Base-by-base conservation (phyloP, 345 rosid species). In the Brassica nigra region DNA sequence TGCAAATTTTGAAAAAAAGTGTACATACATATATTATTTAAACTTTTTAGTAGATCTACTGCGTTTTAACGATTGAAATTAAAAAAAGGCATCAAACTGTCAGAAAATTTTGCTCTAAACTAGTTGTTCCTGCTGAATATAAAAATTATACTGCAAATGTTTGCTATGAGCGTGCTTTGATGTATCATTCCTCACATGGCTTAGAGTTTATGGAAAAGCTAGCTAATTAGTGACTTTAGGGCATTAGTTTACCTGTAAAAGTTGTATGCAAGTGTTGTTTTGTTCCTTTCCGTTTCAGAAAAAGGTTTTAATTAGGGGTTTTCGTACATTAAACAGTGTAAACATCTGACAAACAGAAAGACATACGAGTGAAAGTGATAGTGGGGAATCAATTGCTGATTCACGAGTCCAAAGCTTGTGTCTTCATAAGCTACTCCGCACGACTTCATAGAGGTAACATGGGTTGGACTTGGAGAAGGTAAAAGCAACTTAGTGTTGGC, bases 351-450 rank as follows among this genome's bases (percentile, higher is more conserved):
- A 78, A 79, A 73, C 76, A 71, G 47, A 37, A 63, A 64, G 76
- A 71, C 59, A 64, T 61, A 65, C 8, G n/a, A 70, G n/a, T 52
- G 47, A 33, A 68, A 74, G 78, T 62, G 44, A 68, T 74, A 80
- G 83, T 74, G 83, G 83, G 75, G 79, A 80, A 80, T 80, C 78
- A 80, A 74, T 58, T 74, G 83, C 78, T 80, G 79, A 80, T 80
- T 74, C 75, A 74, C 33, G 65, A 68, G 5, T 73, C 63, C 58
- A 44, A 63, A 29, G 42, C 36, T 27, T 79, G 78, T 74, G 78
- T 79, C 16, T 74, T 68, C 78, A 29, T 69, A 80, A 74, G 82
- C 83, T 80, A 80, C 14, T 68, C 83, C 75, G 71, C 74, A 74
- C 83, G 44, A 29, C 34, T 59, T 33, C 62, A 62, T 80, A 74